A percentile compares a stretch with the other conserved stretches of the same genome.
Evolutionary conservation across 2,329 filamentous ascomycete genomes (phyloP).

Genomic region (Cryphonectria japonica): DNA sequence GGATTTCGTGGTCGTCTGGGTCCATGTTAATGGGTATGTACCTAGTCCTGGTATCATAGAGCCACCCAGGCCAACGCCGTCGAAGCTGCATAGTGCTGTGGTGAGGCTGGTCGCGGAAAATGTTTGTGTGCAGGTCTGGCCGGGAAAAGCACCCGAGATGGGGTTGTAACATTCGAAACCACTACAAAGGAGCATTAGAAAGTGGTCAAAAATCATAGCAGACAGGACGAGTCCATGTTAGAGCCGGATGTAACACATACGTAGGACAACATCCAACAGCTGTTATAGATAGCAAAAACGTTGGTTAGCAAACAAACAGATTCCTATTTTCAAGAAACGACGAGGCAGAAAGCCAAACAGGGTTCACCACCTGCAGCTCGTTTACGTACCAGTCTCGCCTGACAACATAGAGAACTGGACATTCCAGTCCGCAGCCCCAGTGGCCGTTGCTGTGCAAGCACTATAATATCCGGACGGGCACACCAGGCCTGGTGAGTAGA

Average conservation of each 20-base stretch:
- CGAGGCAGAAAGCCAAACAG: too few species aligned
- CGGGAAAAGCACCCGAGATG: background rate
- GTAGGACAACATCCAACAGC: slow-evolving; percentile 11
- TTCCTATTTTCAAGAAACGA: too few species aligned
- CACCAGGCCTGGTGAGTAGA: slow-evolving; percentile 16
- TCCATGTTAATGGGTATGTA: slow-evolving; percentile 1
- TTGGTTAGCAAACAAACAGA: background rate
- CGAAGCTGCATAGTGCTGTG: slow-evolving; percentile 3
- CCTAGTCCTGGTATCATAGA: slow-evolving; percentile 2
- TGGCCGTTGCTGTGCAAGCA: slow-evolving; percentile 18
- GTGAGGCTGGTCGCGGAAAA: slow-evolving; percentile 3
- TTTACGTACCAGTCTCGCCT: slow-evolving; percentile 10
- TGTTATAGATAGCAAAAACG: background rate
- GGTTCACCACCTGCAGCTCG: too few species aligned
- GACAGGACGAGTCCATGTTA: background rate
- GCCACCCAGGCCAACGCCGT: background rate
- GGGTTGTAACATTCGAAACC: slow-evolving; percentile 9
- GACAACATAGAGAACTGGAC: slow-evolving; percentile 14
- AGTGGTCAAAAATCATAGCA: background rate
- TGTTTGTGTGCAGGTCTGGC: slow-evolving; percentile 4
- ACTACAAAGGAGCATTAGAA: background rate
- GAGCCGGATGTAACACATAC: background rate
- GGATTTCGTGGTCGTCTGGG: background rate
- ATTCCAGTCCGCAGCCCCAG: slow-evolving; percentile 7
- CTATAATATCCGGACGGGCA: slow-evolving; percentile 7